A percentile compares a stretch with the other conserved stretches of the same genome.
These are phyloP conservation scores for Pseudevernia furfuracea DNA, from an alignment of 495 filamentous ascomycete genomes.

Conservation along the genomic window DNA sequence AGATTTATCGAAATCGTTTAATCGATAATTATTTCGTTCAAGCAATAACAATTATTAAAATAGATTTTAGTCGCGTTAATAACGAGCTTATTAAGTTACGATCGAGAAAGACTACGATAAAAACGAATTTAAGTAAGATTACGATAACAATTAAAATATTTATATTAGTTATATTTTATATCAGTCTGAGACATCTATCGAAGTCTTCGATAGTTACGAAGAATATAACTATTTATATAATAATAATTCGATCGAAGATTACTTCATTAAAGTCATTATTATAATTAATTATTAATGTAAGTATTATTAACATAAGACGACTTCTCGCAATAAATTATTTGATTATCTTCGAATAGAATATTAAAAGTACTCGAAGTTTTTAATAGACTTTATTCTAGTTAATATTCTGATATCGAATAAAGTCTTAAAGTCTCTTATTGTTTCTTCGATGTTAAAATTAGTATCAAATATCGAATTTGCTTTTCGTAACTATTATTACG, in stretches of 20 bases:
- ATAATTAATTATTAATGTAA: not conserved
- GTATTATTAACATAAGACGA: not conserved
- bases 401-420: not conserved
- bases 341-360: not conserved
- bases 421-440: not conserved
- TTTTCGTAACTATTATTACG: not conserved
- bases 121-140: too few relatives aligned
- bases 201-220: too few relatives aligned
- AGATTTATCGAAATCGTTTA: not conserved
- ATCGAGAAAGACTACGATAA: too few relatives aligned
- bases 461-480: not conserved
- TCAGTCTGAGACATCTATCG: too few relatives aligned
- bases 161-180: too few relatives aligned
- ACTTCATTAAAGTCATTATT: not conserved
- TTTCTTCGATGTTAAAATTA: not conserved
- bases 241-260: not conserved
- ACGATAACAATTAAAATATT: too few relatives aligned
- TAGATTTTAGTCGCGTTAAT: too few relatives aligned
- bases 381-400: not conserved
- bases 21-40: too few relatives aligned
- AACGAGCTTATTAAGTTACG: too few relatives aligned
- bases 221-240: not conserved
- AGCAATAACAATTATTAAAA: too few relatives aligned
- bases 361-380: not conserved
- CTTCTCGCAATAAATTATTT: conserved; percentile 7